Conservation (phyloP, 1,139 yeast genomes). For the Zhuliangozyma blackwelliae region DNA sequence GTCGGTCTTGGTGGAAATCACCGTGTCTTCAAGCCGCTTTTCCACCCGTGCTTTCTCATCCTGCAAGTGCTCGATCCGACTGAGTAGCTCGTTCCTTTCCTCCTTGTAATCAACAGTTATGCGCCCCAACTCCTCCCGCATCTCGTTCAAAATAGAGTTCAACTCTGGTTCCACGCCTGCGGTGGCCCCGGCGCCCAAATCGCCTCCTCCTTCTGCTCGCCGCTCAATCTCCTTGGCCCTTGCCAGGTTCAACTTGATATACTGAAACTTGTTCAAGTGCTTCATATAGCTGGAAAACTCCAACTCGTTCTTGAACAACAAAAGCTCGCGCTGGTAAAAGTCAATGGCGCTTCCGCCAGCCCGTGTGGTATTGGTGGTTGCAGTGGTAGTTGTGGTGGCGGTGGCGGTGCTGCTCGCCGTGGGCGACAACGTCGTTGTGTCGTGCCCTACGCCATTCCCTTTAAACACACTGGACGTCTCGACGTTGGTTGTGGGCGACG, state of each 20-base stretch:
- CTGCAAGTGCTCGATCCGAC: slow-evolving; percentile 15
- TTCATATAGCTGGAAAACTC: slow-evolving; percentile 58
- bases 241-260: slow-evolving; percentile 30
- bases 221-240: slow-evolving; percentile 9
- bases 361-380: not conserved
- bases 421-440: not conserved
- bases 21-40: slow-evolving; percentile 8
- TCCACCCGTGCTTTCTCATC: slow-evolving; percentile 11
- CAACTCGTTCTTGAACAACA: slow-evolving; percentile 57
- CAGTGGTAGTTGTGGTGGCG: not conserved
- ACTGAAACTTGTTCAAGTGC: slow-evolving; percentile 46
- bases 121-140: slow-evolving; percentile 5
- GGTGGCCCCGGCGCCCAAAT: not conserved
- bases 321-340: slow-evolving; percentile 55
- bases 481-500: slow-evolving; percentile 22
- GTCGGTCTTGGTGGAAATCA: slow-evolving; percentile 19
- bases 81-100: slow-evolving; percentile 7
- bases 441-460: slow-evolving; percentile 5
- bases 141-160: not conserved
- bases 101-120: slow-evolving; percentile 3
- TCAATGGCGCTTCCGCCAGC: slow-evolving; percentile 26
- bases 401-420: not conserved
- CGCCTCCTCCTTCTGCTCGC: slow-evolving; percentile 10
- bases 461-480: slow-evolving; percentile 22
- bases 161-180: not conserved